phyloP scores from a whole-genome alignment of 2,329 filamentous ascomycete species.

The Falciphora oryzae region DNA sequence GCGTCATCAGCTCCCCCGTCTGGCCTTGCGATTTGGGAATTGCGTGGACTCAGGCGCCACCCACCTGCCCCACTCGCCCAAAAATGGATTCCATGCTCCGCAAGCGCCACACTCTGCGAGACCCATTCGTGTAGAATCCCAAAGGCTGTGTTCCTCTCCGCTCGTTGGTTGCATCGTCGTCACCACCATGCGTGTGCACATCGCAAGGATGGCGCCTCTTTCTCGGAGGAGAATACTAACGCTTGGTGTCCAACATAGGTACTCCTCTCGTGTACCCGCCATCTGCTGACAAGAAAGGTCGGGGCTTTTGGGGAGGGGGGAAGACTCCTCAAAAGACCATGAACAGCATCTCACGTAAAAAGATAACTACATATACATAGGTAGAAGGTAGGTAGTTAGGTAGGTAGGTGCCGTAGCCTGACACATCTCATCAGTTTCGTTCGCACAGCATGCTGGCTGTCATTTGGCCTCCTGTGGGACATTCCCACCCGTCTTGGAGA shows the following conservation, averaged over 20 bases:
- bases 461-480: background rate
- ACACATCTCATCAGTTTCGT: background rate
- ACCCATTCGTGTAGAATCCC: no score
- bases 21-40: background rate
- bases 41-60: slow-evolving; percentile 5
- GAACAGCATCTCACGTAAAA: background rate
- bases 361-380: background rate
- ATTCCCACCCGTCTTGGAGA: background rate
- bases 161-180: background rate
- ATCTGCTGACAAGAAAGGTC: background rate
- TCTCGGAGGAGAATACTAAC: background rate
- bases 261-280: background rate
- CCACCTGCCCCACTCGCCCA: background rate
- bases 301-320: background rate
- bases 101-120: background rate
- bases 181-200: background rate
- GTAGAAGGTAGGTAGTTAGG: background rate
- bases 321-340: background rate
- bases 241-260: no score
- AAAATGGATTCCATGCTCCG: background rate
- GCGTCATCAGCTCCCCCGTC: background rate
- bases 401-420: background rate
- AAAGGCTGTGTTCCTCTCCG: background rate
- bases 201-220: background rate
- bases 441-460: background rate